Percentiles rank a stretch among this genome's conserved stretches.
Evolutionary conservation across 2,329 filamentous ascomycete genomes (phyloP).

Genomic region (Pseudocercospora musae): DNA sequence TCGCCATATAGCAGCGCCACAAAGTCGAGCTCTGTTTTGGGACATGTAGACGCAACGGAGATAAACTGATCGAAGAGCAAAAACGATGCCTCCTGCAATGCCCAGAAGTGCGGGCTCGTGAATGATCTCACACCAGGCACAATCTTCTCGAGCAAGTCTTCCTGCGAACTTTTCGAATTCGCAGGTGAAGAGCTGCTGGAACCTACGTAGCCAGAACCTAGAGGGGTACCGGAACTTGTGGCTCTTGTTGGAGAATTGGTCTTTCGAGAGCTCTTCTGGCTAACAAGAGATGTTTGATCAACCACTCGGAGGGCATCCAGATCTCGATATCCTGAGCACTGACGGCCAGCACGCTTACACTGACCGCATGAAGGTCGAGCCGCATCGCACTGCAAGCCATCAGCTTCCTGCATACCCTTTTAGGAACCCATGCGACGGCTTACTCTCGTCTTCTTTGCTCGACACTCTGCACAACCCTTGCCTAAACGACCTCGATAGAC

Average conservation of each 20-base stretch:
- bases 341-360: conserved; percentile 4
- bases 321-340: conserved; percentile 10
- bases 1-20: conserved; percentile 1
- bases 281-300: conserved; percentile 7
- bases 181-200: background rate
- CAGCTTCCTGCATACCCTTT: background rate
- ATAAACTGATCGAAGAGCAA: conserved; percentile 9
- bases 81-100: background rate
- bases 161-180: background rate
- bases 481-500: conserved; percentile 8
- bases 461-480: conserved; percentile 7
- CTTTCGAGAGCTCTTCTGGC: background rate
- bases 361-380: conserved; percentile 5
- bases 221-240: background rate
- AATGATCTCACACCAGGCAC: conserved; percentile 3
- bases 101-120: conserved; percentile 1
- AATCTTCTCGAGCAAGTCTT: background rate
- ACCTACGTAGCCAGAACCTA: background rate
- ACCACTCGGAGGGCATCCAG: conserved; percentile 6
- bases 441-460: conserved; percentile 12
- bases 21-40: conserved; percentile 12
- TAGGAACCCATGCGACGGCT: background rate
- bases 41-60: background rate
- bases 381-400: conserved; percentile 4
- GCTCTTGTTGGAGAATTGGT: background rate